Evolutionary conservation across 192 early-diverging fungal species (phyloP).

Genomic region (Linnemannia exigua): DNA sequence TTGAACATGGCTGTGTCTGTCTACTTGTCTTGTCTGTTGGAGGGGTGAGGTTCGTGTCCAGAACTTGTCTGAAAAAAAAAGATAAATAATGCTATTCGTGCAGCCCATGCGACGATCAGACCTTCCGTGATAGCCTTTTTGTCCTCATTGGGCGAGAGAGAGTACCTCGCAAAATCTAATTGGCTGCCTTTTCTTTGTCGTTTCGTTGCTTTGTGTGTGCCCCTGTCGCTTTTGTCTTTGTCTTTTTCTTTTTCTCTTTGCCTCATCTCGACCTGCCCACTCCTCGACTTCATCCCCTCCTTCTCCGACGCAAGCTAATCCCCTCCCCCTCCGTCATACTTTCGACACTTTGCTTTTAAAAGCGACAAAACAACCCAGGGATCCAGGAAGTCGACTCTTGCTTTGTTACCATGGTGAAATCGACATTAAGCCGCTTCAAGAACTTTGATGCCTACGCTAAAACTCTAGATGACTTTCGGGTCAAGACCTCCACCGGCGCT

Average conservation of each 20-base stretch:
- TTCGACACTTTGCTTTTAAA: neutral
- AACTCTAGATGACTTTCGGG: constrained; percentile 93
- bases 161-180: neutral
- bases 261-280: neutral
- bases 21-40: neutral
- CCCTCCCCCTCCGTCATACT: constrained; percentile 1
- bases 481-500: constrained; percentile 56
- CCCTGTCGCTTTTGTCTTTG: neutral
- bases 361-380: constrained; percentile 30
- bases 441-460: constrained; percentile 95
- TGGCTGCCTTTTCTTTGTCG: neutral
- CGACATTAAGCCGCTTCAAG: constrained; percentile 67
- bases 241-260: neutral
- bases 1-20: constrained; percentile 67
- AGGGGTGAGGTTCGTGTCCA: neutral
- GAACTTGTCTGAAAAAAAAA: neutral
- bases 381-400: neutral
- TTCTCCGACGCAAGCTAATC: neutral
- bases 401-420: constrained; percentile 57
- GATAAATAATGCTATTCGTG: neutral
- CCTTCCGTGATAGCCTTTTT: constrained; percentile 3
- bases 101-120: constrained; percentile 24
- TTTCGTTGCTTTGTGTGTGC: neutral
- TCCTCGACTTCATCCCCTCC: neutral
- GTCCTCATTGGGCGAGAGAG: neutral